Base-by-base conservation (phyloP, 805 yeast species). In the Ogataea nakhonphanomensis region DNA sequence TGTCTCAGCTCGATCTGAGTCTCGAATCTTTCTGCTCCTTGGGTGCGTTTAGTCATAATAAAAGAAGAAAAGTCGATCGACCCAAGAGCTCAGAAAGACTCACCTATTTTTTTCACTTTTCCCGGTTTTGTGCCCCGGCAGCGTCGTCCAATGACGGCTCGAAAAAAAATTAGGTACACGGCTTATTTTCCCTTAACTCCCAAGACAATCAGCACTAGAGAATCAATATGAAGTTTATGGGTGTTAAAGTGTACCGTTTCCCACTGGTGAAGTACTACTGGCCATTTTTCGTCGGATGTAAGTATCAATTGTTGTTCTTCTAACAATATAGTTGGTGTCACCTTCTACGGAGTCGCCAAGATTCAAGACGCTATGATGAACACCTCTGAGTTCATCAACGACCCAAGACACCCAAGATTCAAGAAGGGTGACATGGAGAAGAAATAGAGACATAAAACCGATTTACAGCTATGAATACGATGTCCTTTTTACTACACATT, bases 351-450 rank as follows among this genome's bases (percentile, higher is more conserved):
- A 54, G 71, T 86, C 58, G 74, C 78, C 65, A 79, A 81, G 71
- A 82, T 78, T 39, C 80, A 88, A 49, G 67, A 65, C 46, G 82
- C 83, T 48, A 75, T 86, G 55, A 71, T 79, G 66, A 73, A 80
- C 74, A 73, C 91, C 46, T 76, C 74, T 49, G 95, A 86, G 70
- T 88, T 81, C 74, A 79, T 81, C 70, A 87, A 88, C 67, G 96
- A 88, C 71, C 96, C 96, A 73, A 85, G 95, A 77, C 88, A 88
- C 75, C 96, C 96, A 69, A 83, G 95, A 73, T 84, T 86, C 64
- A 70, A 59, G 52, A 45, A 46, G 42, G 66, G 65, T 50, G 64
- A 61, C 39, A 44, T 54, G 37, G 64, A 55, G 45, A 45, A 54
- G 55, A 61, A 59, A 57, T 61, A 56, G 48, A 40, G 25, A 37